Evolutionary conservation across 495 filamentous ascomycete species (phyloP).

Genomic region (Penicillium macrosclerotiorum): DNA sequence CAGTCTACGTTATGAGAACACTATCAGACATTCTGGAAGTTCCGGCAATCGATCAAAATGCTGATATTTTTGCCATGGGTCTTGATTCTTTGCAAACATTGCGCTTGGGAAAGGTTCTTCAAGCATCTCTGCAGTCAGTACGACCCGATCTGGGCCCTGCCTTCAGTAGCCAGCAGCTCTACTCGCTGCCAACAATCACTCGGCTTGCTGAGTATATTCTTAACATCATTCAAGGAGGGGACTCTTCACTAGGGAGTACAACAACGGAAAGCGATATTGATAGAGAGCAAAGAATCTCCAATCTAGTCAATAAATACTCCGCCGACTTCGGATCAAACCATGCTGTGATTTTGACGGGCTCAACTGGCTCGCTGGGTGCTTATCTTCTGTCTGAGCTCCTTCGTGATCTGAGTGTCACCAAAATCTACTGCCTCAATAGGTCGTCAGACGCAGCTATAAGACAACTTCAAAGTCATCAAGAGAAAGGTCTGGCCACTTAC

Average conservation of each 20-base stretch:
- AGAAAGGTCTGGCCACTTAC: constrained; percentile 9
- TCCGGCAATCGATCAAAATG: background rate
- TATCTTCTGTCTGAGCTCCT: constrained; percentile 52
- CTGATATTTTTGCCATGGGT: constrained; percentile 13
- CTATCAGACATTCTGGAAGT: constrained; percentile 1
- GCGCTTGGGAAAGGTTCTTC: constrained; percentile 7
- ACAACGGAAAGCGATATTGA: constrained; percentile 5
- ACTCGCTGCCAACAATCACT: constrained; percentile 13
- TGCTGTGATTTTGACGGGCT: constrained; percentile 49
- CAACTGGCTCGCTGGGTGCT: constrained; percentile 55
- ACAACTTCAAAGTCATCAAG: constrained; percentile 15
- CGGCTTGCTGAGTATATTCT: constrained; percentile 10
- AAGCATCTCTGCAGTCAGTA: constrained; percentile 5
- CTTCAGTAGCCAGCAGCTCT: constrained; percentile 9
- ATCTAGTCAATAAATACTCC: constrained; percentile 9
- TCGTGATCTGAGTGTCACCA: constrained; percentile 34
- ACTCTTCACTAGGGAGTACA: background rate
- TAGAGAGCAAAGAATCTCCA: constrained; percentile 5
- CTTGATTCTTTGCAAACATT: constrained; percentile 17
- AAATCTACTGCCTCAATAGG: constrained; percentile 56
- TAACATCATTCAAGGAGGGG: constrained; percentile 9
- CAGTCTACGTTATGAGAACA: background rate
- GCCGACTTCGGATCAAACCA: constrained; percentile 10
- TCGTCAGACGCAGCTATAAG: constrained; percentile 16
- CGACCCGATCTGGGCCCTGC: background rate